These are phyloP conservation scores for Steccherinum ochraceum DNA, from an alignment of 768 basidiomycete genomes.

Conservation along the genomic window DNA sequence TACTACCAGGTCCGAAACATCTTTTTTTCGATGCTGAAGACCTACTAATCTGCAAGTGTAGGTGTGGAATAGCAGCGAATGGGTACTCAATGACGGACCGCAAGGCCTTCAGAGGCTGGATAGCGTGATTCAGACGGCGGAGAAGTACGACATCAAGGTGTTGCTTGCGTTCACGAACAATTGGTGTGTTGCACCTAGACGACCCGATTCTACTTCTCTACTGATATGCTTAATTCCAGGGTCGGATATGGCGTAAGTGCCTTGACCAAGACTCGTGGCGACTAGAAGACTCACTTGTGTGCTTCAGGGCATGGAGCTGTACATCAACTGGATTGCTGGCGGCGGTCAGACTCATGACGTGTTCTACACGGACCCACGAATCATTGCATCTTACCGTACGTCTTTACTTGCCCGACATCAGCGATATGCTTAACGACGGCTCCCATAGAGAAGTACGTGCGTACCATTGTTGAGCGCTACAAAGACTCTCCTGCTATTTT, in stretches of 20 bases:
- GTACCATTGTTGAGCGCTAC: conserved; percentile 25
- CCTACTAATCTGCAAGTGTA: conserved; percentile 11
- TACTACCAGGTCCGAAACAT: conserved; percentile 37
- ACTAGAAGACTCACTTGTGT: too few relatives aligned
- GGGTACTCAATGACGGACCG: conserved; percentile 44
- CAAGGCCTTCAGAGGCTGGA: conserved; percentile 51
- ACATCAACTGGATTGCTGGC: conserved; percentile 23
- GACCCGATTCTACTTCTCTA: background rate
- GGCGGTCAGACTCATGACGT: conserved; percentile 21
- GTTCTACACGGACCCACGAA: conserved; percentile 24
- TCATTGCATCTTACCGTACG: conserved; percentile 24
- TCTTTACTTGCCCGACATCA: background rate
- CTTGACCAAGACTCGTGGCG: too few relatives aligned
- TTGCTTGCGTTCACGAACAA: conserved; percentile 53
- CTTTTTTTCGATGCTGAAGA: background rate
- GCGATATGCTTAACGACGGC: background rate
- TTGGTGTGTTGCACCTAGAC: conserved; percentile 28
- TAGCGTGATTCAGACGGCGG: conserved; percentile 42
- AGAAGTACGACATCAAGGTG: conserved; percentile 43
- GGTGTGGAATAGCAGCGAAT: conserved; percentile 46
- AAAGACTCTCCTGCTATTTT: conserved; percentile 23
- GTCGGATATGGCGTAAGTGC: conserved; percentile 47
- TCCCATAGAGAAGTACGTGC: conserved; percentile 20
- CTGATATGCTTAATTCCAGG: conserved; percentile 27
- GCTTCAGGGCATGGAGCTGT: conserved; percentile 31